Base-by-base conservation (phyloP, 768 basidiomycete genomes). In the Daedaleopsis nitida region DNA sequence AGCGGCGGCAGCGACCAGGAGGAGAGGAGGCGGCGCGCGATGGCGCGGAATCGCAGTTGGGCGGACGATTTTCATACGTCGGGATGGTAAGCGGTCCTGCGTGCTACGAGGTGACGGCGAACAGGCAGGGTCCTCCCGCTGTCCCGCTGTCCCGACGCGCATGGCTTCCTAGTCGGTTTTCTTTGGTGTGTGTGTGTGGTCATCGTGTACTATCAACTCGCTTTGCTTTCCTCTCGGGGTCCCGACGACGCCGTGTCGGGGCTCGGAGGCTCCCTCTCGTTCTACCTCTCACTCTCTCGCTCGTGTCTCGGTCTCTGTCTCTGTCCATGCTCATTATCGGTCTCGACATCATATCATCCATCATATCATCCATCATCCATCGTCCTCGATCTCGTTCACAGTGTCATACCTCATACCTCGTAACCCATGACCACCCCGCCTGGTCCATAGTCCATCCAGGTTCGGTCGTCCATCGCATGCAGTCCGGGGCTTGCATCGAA, bases 21-120 rank as follows among this genome's bases (percentile, higher is more conserved):
- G 44, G 80, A 79, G 68, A 76, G 72, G 64, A 77, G 65, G 49
- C 57, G 62, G 71, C 75, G 73, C 35, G 81, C 81, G 12, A 69
- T 88, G 71, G 81, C 83, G 54, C 75, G 86, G 65, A 88, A 87
- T 70, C 79, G 82, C 54, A 89, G 85, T 69, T 88, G 84, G 86
- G 83, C 84, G 21, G 81, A 87, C 60, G 86, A 89, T 62, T 89
- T 81, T 70, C 88, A 89, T 71, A 77, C 75, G 61, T 70, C 80
- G 17, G 88, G 88, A 44, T 90, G 88, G 88, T 89, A 71, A 67
- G 8, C 50, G 23, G 24, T 32, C n/a, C 13, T 54, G 34, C 21
- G n/a, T 32, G 42, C 35, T 52, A 7, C 27, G 27, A 7, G 27
- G 27, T 32, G 27, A 32, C 27, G 27, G 27, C 27, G 27, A n/a